Conservation (phyloP, 805 yeast species). For the Suhomyces faveliae region DNA sequence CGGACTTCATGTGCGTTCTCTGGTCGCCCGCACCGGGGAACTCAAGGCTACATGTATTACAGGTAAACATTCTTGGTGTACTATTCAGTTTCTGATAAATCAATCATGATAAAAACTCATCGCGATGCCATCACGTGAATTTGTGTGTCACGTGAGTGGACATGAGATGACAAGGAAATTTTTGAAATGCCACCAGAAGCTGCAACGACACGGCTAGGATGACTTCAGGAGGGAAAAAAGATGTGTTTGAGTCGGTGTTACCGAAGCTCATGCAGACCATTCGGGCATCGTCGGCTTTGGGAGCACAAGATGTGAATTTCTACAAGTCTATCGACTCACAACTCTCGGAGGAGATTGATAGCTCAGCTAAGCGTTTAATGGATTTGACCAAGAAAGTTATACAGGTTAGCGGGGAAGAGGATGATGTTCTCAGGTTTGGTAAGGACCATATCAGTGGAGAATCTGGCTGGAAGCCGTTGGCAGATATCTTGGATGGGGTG, state of each 20-base stretch:
- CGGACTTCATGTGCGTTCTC: constrained; percentile 43
- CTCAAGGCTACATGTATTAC: constrained; percentile 41
- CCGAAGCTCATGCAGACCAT: constrained; percentile 56
- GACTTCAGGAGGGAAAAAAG: constrained; percentile 8
- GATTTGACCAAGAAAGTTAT: constrained; percentile 47
- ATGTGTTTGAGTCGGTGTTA: constrained; percentile 23
- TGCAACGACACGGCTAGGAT: not conserved
- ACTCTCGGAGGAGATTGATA: constrained; percentile 39
- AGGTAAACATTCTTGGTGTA: constrained; percentile 23
- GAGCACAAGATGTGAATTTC: constrained; percentile 80
- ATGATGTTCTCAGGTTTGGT: constrained; percentile 32
- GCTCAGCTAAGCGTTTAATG: constrained; percentile 42
- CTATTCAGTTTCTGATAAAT: not conserved
- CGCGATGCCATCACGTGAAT: constrained; percentile 2
- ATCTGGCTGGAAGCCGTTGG: constrained; percentile 60
- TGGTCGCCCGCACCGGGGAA: constrained; percentile 40
- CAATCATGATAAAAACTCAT: not conserved
- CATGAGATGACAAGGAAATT: not conserved
- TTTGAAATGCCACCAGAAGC: not conserved
- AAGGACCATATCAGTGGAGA: constrained; percentile 41
- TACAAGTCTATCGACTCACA: constrained; percentile 58
- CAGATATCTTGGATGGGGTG: constrained; percentile 62
- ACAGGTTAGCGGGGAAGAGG: constrained; percentile 29
- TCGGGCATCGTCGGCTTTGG: constrained; percentile 65
- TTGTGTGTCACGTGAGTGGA: not conserved